Conservation (phyloP, 176 grass and related monocot genomes). For the Calamus simplicifolius region DNA sequence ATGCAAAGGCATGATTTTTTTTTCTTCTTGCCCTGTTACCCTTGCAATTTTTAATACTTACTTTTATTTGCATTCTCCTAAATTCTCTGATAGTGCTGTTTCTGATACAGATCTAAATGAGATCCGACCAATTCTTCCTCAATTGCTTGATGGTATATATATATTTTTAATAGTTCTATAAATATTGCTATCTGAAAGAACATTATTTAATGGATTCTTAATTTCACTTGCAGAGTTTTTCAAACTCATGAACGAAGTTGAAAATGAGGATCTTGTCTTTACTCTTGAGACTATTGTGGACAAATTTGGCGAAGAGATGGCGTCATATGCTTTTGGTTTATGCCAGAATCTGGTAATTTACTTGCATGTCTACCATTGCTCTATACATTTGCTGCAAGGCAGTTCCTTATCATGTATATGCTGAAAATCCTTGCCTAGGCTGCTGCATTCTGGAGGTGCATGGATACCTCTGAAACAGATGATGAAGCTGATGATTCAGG, state of each 20-base stretch:
- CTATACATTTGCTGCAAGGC: neutral
- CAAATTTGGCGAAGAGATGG: slow-evolving; percentile 99
- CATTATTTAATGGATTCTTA: neutral
- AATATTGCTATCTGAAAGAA: neutral
- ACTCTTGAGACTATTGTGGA: slow-evolving; percentile 87
- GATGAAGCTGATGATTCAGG: slow-evolving; percentile 83
- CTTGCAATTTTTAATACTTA: neutral
- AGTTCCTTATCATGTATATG: too few relatives aligned
- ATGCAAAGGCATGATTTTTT: slow-evolving; percentile 53
- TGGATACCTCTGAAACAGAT: slow-evolving; percentile 74
- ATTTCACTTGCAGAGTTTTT: slow-evolving; percentile 59
- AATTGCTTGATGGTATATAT: slow-evolving; percentile 79
- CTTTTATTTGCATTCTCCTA: neutral
- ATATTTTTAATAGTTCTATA: slow-evolving; percentile 4
- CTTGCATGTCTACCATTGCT: neutral
- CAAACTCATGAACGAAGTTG: slow-evolving; percentile 87
- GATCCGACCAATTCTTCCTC: slow-evolving; percentile 71
- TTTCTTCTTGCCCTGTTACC: neutral
- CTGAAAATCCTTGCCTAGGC: slow-evolving; percentile 26
- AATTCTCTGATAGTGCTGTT: neutral
- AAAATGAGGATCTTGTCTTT: slow-evolving; percentile 91
- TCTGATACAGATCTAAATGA: slow-evolving; percentile 67
- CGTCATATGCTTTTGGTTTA: slow-evolving; percentile 79
- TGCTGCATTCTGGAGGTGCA: slow-evolving; percentile 80
- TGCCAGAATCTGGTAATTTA: slow-evolving; percentile 74